These are phyloP conservation scores for Inonotus hispidus DNA, from an alignment of 1,284 basidiomycete genomes.

Conservation along the genomic window DNA sequence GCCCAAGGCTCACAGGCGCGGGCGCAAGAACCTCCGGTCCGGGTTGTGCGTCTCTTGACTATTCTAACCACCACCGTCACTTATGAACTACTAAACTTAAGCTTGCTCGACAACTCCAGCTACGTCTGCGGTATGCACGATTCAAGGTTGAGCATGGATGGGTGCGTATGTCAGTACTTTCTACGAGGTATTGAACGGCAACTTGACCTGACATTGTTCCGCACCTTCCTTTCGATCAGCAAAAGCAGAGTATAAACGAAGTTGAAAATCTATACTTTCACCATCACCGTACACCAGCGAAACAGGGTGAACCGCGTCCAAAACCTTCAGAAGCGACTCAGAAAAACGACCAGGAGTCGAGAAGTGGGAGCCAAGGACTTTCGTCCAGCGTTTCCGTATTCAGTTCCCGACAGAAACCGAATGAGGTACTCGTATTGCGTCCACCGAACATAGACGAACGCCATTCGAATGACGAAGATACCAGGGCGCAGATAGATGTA, in stretches of 20 bases:
- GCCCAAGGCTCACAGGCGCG: not conserved
- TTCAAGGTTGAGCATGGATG: conserved; percentile 78
- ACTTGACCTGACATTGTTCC: not conserved
- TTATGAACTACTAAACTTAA: conserved; percentile 25
- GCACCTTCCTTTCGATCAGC: too few species aligned
- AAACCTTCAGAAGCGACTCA: too few species aligned
- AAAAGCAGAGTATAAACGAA: conserved; percentile 70
- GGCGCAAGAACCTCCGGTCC: not conserved
- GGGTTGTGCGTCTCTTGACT: not conserved
- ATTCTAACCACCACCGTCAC: not conserved
- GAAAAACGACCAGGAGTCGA: not conserved
- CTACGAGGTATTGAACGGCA: not conserved
- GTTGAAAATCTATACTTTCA: conserved; percentile 76
- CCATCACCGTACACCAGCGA: conserved; percentile 35
- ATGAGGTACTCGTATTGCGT: conserved; percentile 7
- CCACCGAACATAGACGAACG: conserved; percentile 12
- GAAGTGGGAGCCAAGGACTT: conserved; percentile 11
- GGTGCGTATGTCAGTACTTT: conserved; percentile 40
- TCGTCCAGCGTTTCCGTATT: not conserved
- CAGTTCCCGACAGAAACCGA: not conserved
- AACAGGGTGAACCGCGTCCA: not conserved
- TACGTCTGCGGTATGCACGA: conserved; percentile 69
- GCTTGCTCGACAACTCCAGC: conserved; percentile 69
- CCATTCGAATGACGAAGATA: not conserved
- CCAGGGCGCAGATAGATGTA: not conserved